A percentile compares a stretch with the other conserved stretches of the same genome.
Conservation (phyloP, 306 rosid species). For the Malus asiatica region DNA sequence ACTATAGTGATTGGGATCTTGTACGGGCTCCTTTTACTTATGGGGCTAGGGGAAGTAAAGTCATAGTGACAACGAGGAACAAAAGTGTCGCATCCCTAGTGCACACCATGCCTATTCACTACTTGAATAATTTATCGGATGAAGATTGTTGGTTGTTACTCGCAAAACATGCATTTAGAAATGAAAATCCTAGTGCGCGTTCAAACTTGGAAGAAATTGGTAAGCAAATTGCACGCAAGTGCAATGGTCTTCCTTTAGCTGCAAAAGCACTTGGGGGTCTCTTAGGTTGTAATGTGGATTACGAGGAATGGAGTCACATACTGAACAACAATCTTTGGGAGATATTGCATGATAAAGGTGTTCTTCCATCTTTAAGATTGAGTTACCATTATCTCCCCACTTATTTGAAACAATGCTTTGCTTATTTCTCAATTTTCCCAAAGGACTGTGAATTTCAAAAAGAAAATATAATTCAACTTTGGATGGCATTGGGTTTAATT, state of each 20-base stretch:
- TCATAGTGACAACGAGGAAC: too few species aligned
- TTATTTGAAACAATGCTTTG: slow-evolving; percentile 13
- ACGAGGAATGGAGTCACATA: neutral
- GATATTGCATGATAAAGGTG: too few species aligned
- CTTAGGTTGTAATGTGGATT: neutral
- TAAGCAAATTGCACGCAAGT: neutral
- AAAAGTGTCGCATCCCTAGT: too few species aligned
- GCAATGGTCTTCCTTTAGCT: slow-evolving; percentile 18
- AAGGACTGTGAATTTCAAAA: neutral
- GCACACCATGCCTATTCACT: too few species aligned
- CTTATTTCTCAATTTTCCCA: slow-evolving; percentile 9
- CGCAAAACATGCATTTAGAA: too few species aligned
- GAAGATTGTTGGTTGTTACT: too few species aligned
- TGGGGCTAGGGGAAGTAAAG: too few species aligned
- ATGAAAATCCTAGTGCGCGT: too few species aligned
- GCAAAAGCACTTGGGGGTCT: neutral
- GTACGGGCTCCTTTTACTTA: too few species aligned
- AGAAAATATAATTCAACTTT: neutral
- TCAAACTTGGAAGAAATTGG: too few species aligned
- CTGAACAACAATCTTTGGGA: neutral
- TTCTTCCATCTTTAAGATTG: neutral
- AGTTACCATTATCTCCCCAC: slow-evolving; percentile 13
- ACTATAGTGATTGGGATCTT: too few species aligned
- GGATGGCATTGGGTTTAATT: slow-evolving; percentile 20
- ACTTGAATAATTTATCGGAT: too few species aligned